These are phyloP conservation scores for Penicillium flavigenum DNA, from an alignment of 495 filamentous ascomycete genomes.

Conservation along the genomic window DNA sequence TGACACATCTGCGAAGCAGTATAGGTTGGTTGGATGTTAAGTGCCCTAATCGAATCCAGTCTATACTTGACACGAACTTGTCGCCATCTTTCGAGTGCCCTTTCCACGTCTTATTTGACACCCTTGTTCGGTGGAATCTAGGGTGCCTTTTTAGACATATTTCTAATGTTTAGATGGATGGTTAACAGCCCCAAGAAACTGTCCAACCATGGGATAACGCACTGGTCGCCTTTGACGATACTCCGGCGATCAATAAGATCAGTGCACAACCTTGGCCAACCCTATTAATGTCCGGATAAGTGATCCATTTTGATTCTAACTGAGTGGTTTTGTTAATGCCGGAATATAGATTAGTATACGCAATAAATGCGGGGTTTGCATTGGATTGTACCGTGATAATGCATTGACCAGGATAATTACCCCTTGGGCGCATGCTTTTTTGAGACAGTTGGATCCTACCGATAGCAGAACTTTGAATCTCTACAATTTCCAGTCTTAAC, in stretches of 20 bases:
- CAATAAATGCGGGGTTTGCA: background rate
- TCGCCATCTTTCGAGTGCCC: background rate
- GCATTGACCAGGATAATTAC: background rate
- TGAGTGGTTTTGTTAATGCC: too few relatives aligned
- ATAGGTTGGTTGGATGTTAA: conserved; percentile 1
- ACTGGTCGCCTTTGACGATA: background rate
- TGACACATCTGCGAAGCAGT: background rate
- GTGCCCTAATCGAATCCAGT: background rate
- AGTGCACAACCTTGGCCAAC: background rate
- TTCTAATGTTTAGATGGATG: background rate
- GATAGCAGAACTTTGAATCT: background rate
- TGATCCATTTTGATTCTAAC: background rate
- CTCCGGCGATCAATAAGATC: background rate
- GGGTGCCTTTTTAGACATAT: background rate
- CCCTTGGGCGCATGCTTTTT: background rate
- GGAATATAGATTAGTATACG: background rate
- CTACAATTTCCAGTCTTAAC: background rate
- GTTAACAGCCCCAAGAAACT: background rate
- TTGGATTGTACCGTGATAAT: background rate
- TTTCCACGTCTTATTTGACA: background rate
- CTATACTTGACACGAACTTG: conserved; percentile 3
- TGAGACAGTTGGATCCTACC: background rate
- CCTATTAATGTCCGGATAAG: background rate
- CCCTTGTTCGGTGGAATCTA: background rate
- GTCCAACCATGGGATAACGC: background rate